Evolutionary conservation across 345 rosid genomes (phyloP).

Genomic region (Eutrema yunnanense): DNA sequence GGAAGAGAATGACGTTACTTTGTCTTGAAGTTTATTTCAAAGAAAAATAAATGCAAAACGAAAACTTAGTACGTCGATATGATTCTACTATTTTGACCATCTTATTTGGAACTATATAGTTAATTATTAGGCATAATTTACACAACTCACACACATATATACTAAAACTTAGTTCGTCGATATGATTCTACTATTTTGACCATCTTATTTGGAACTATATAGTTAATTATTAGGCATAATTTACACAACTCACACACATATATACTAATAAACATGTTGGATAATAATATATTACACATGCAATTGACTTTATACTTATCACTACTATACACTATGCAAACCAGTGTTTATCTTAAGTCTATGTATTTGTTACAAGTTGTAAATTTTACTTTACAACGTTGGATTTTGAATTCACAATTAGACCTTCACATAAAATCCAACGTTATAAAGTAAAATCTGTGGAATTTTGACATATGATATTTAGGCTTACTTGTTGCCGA

Average conservation of each 20-base stretch:
- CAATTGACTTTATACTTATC: constrained; percentile 4
- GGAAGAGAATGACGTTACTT: constrained; percentile 20
- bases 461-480: not conserved
- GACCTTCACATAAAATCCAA: not conserved
- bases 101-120: constrained; percentile 12
- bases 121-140: not conserved
- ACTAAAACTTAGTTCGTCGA: not conserved
- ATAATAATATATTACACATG: constrained; percentile 4
- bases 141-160: not conserved
- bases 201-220: constrained; percentile 15
- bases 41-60: not conserved
- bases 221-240: not conserved
- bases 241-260: not conserved
- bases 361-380: too few relatives aligned
- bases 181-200: not conserved
- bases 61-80: not conserved
- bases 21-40: constrained; percentile 21
- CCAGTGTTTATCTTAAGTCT: not conserved
- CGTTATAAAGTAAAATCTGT: not conserved
- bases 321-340: not conserved
- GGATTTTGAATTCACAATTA: not conserved
- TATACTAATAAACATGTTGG: not conserved
- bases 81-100: not conserved
- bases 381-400: not conserved
- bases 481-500: constrained; percentile 55